Evolutionary conservation across 257 asterid species (phyloP), one percentile per base, ranked within the genome.

Genomic region (Ehretia macrophylla): DNA sequence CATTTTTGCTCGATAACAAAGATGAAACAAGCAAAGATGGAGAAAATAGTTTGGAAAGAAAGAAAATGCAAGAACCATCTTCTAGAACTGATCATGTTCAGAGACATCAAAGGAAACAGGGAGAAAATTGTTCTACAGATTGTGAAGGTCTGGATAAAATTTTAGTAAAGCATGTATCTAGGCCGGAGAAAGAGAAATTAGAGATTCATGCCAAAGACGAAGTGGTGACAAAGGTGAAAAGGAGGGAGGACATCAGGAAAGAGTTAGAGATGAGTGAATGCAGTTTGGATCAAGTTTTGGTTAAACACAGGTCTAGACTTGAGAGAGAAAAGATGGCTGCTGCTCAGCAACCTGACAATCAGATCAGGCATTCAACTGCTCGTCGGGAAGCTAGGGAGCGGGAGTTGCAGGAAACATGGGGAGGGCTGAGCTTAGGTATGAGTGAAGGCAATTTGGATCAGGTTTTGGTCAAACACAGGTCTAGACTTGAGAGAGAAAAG

Each of bases 141-240:
- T 75, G 68, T 39, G 87, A 81, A 77, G 80, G 95, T 32, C 67
- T 91, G 59, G 98, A 82, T 52, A 81, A 77, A 52, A 70, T 88
- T 68, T 48, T 85, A 60, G 95, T 91, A 61, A 91, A 84, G 86
- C 96, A 68, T 56, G 88, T 85, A 0, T 87, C 98, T 0, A 85
- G 85, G 78, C 77, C 88, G 73, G 95, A 88, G 51, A 85, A 70
- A 58, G 95, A 77, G 59, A 91, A 85, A 64, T 49, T 71, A 68
- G 79, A 68, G 51, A 68, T 63, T 69, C 44, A 38, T 44, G 80
- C 76, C 46, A 76, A 60, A 38, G 88, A 82, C 48, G 77, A 68
- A 51, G 50, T 60, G 59, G 50, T 68, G 39, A 50, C 47, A 35
- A 81, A 74, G 54, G 69, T 61, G 47, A 77, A 79, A 73, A 63